Base-by-base conservation (phyloP, 495 filamentous ascomycete genomes). In the Saxophila tyrrhenica region DNA sequence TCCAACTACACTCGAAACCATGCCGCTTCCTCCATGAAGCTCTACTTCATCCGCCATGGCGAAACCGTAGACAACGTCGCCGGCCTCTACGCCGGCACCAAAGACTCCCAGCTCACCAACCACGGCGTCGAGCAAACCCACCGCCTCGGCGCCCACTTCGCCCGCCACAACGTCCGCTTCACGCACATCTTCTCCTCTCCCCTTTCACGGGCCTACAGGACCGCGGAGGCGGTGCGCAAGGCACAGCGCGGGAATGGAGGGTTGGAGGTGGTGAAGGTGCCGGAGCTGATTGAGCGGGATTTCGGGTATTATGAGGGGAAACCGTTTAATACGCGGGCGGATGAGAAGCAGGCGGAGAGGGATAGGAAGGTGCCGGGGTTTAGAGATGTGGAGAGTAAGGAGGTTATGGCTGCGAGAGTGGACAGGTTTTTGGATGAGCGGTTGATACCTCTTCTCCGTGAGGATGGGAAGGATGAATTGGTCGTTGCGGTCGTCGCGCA, bases 51-150 rank as follows among this genome's bases (percentile, higher is more conserved):
- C 55, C 79, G 89, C 49, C 89, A 95, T 71, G 89, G 83, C 55
- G 89, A 95, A 68, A 90, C 89, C 2, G 82, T 90, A 42, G 83
- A 92, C 67, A 95, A 94, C 70, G 81, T 92, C 51, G 83, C 82
- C 44, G 46, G 54, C 35, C 52, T 32, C 67, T 92, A 87, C 69
- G 89, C 89, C 59, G 89, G 89, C 45, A 71, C 75, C 42, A 82
- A 78, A 56, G 85, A 95, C 67, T 94, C 89, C 8, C 69, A 78
- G 11, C 75, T 95, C 38, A 94, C 89, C 13, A 82, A 80, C 58
- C 88, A 95, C 66, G 89, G 89, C 49, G 76, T 83, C 48, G 72
- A 87, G 35, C 89, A 95, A 64, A 81, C 84, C 3, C 75, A 76
- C 23, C 74, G 77, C 55, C 73, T 90, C 0, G 86, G 75, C 49